Base-by-base conservation (phyloP, 1,139 yeast genomes). In the Pichia kudriavzevii region DNA sequence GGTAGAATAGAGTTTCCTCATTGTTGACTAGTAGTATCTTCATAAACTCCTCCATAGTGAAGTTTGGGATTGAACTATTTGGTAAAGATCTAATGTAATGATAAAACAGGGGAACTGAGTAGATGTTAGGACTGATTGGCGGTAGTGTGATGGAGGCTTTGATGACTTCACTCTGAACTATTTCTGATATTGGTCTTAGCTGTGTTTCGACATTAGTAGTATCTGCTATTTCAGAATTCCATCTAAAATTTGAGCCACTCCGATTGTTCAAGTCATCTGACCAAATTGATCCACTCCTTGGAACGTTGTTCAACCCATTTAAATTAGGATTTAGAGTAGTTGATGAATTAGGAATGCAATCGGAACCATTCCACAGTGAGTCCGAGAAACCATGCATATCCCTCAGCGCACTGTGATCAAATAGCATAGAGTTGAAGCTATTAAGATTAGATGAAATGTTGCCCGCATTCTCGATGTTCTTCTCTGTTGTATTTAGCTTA, bases 11-110 rank as follows among this genome's bases (percentile, higher is more conserved):
- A 17, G 45, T 48, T 3, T 43, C 56, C 34, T 64, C 59, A 16
- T 48, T 24, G 3, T 43, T 44, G 19, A 38, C 20, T 4, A 37
- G 40, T 31, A 55, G 39, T 8, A 63, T 59, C n/a, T 52, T 48
- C 28, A 67, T 53, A 42, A 70, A 71, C 41, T 67, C 72, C 33
- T 64, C 65, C 43, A 68, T 49, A 2, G 67, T 60, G 32, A 72
- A 51, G 16, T 38, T 36, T 11, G 49, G 44, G n/a, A 48, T 27
- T 12, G 30, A 36, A 6, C 27, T 22, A 10, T 35, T 31, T 14
- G 47, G 27, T 7, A 45, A 26, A 23, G 47, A 41, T 15, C 41
- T 47, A 2, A 48, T 47, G 35, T 46, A 50, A 16, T 46, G 48
- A 27, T 48, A 48, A 13, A 54, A 38, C 12, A 50, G 30, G 21